These are phyloP conservation scores for Emydomyces testavorans DNA, from an alignment of 2,329 filamentous ascomycete genomes.

Conservation along the genomic window DNA sequence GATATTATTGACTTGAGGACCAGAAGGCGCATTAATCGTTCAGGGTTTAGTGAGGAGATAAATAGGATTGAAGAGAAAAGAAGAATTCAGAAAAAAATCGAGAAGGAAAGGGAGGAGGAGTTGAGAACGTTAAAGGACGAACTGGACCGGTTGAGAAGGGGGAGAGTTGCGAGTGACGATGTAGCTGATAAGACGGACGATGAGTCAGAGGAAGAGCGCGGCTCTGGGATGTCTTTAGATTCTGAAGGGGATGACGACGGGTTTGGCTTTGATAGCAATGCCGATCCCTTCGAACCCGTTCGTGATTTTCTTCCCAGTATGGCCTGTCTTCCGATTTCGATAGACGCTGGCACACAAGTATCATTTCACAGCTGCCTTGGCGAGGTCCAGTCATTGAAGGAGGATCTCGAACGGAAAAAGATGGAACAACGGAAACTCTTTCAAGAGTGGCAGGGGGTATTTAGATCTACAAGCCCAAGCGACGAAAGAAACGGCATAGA, in stretches of 20 bases:
- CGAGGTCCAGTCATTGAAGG: slow-evolving; percentile 19
- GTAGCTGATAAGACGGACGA: background rate
- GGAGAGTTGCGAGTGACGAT: slow-evolving; percentile 20
- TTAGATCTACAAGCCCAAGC: slow-evolving; percentile 17
- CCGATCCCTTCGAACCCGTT: background rate
- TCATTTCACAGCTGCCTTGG: slow-evolving; percentile 9
- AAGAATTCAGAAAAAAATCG: slow-evolving; percentile 20
- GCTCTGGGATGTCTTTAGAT: background rate
- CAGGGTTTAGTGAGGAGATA: slow-evolving; percentile 38
- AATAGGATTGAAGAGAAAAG: slow-evolving; percentile 35
- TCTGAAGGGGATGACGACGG: background rate
- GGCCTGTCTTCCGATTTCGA: background rate
- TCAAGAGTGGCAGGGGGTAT: slow-evolving; percentile 29
- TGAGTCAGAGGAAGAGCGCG: background rate
- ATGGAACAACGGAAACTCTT: slow-evolving; percentile 33
- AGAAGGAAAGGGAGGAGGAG: slow-evolving; percentile 25
- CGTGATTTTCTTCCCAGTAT: background rate
- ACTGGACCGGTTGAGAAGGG: slow-evolving; percentile 19
- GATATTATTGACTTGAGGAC: slow-evolving; percentile 35
- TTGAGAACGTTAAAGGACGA: slow-evolving; percentile 22
- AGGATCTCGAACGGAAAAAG: slow-evolving; percentile 31
- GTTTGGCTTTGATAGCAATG: background rate
- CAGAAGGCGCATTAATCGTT: slow-evolving; percentile 34
- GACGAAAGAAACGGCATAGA: background rate
- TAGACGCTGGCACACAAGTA: slow-evolving; percentile 11